Percentiles rank a stretch among this genome's conserved stretches.
phyloP scores from a whole-genome alignment of 176 grass and related monocot species.

The Avena sativa region DNA sequence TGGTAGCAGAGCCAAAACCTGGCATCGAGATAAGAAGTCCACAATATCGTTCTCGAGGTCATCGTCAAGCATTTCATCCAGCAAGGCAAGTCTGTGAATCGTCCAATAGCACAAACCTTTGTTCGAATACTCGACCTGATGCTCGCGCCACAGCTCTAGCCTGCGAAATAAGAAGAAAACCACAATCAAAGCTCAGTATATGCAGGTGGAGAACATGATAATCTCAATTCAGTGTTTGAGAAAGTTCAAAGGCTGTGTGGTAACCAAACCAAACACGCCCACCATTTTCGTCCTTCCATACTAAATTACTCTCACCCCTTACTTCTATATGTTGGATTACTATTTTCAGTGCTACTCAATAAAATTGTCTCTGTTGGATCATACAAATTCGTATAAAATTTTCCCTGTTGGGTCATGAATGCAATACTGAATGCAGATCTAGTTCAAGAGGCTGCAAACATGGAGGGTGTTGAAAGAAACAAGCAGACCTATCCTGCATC shows the following conservation, averaged over 20 bases:
- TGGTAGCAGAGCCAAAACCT: conserved; percentile 52
- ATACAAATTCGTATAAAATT: too few relatives aligned
- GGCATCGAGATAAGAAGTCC: conserved; percentile 84
- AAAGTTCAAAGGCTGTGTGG: background rate
- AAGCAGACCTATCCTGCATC: too few relatives aligned
- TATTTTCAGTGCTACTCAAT: too few relatives aligned
- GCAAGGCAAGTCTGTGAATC: conserved; percentile 66
- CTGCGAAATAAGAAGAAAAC: conserved; percentile 46
- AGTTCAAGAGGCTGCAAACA: too few relatives aligned
- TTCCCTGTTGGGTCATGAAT: too few relatives aligned
- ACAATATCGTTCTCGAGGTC: conserved; percentile 76
- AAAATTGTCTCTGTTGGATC: too few relatives aligned
- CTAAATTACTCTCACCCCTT: too few relatives aligned
- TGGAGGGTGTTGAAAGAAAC: too few relatives aligned
- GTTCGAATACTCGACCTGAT: conserved; percentile 70
- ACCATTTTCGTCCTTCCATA: background rate
- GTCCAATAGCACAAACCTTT: conserved; percentile 96
- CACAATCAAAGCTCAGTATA: background rate
- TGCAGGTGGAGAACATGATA: background rate
- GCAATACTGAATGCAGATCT: too few relatives aligned
- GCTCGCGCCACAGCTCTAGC: conserved; percentile 78
- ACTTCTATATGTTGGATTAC: too few relatives aligned
- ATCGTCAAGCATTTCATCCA: conserved; percentile 72
- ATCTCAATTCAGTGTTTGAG: background rate
- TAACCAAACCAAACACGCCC: too few relatives aligned